These are phyloP conservation scores for Niebla homalea DNA, from an alignment of 495 filamentous ascomycete genomes.

Conservation along the genomic window DNA sequence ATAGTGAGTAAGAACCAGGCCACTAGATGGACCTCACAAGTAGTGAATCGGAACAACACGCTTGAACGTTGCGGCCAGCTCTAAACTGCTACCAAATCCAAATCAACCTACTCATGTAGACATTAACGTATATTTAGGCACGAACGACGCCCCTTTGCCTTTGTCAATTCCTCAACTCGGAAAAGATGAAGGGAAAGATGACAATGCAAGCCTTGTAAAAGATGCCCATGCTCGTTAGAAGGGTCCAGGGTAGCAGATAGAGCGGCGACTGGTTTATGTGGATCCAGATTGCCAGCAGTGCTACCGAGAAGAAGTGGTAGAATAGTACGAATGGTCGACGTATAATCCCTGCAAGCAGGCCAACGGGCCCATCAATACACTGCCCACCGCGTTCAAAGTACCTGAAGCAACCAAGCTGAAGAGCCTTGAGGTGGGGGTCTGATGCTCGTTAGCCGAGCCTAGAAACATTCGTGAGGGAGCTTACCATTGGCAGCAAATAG, in stretches of 20 bases:
- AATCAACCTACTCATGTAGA: too few species aligned
- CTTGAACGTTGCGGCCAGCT: too few species aligned
- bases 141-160: too few species aligned
- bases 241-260: constrained; percentile 44
- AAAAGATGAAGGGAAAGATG: constrained; percentile 70
- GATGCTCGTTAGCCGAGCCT: neutral
- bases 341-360: constrained; percentile 74
- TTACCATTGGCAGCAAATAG: constrained; percentile 76
- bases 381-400: constrained; percentile 74
- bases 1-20: too few species aligned
- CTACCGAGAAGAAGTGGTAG: constrained; percentile 89
- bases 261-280: constrained; percentile 43
- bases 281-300: constrained; percentile 77
- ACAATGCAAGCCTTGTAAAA: constrained; percentile 83
- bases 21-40: too few species aligned
- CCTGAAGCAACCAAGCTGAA: constrained; percentile 83
- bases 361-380: constrained; percentile 61
- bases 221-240: constrained; percentile 49
- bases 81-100: too few species aligned
- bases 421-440: constrained; percentile 60
- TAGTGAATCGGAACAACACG: too few species aligned
- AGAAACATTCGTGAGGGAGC: constrained; percentile 5
- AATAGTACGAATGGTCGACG: constrained; percentile 65
- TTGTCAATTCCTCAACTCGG: constrained; percentile 31
- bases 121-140: too few species aligned